A percentile compares a stretch with the other conserved stretches of the same genome.
Evolutionary conservation across 805 yeast genomes (phyloP).

Genomic region (Wickerhamomyces xylosicus): DNA sequence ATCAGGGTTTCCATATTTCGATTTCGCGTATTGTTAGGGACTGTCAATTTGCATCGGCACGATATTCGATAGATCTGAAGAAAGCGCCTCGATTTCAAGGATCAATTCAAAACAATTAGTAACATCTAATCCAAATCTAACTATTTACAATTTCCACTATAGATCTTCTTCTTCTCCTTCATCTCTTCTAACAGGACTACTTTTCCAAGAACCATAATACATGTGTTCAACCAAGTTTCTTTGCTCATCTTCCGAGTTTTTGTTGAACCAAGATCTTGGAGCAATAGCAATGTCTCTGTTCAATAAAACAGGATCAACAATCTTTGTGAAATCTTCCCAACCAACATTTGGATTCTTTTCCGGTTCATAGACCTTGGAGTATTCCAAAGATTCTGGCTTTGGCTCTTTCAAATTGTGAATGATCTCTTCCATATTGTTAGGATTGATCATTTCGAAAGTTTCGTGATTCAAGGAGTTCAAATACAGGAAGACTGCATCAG

Average conservation of each 20-base stretch:
- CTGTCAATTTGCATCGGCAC: no score
- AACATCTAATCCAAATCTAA: no score
- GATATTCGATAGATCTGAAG: no score
- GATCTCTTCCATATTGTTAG: slow-evolving; percentile 7
- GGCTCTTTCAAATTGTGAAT: slow-evolving; percentile 3
- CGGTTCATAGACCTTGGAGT: slow-evolving; percentile 6
- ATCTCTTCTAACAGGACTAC: neutral
- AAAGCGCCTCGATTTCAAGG: no score
- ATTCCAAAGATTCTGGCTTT: slow-evolving; percentile 4
- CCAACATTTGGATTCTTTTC: slow-evolving; percentile 6
- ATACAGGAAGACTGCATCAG: slow-evolving; percentile 25
- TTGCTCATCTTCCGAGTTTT: slow-evolving; percentile 4
- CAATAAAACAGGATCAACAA: slow-evolving; percentile 10
- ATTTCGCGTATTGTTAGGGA: no score
- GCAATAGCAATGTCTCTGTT: slow-evolving; percentile 10
- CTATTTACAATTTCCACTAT: no score
- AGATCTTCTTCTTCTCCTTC: no score
- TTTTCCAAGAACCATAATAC: slow-evolving; percentile 11
- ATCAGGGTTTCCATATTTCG: no score
- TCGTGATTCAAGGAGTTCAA: slow-evolving; percentile 27
- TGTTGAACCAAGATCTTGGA: slow-evolving; percentile 12
- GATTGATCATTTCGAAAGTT: slow-evolving; percentile 11
- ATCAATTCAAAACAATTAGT: no score
- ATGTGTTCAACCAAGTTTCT: slow-evolving; percentile 9
- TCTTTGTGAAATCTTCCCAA: slow-evolving; percentile 14